Evolutionary conservation across 352 stramenopile genomes (phyloP).

Genomic region (Globisporangium rhizosaccharum): DNA sequence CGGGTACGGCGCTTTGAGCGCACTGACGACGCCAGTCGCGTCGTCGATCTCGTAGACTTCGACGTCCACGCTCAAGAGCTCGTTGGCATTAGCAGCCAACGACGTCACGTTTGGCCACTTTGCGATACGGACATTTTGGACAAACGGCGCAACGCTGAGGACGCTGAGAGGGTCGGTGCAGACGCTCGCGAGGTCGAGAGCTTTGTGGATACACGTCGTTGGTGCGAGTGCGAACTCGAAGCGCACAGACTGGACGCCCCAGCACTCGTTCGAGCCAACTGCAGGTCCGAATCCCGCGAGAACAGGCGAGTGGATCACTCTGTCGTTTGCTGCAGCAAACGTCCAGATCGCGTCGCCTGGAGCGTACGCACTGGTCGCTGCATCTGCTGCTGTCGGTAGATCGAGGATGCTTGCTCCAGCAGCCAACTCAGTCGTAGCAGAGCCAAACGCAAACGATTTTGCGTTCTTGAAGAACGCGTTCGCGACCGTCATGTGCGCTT

Average conservation of each 20-base stretch:
- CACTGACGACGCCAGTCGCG: not conserved
- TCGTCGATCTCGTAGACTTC: conserved; percentile 15
- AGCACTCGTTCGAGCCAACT: conserved; percentile 24
- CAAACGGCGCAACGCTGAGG: conserved; percentile 15
- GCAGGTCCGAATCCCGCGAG: conserved; percentile 17
- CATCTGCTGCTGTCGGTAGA: not conserved
- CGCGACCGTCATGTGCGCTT: conserved; percentile 26
- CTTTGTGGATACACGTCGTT: conserved; percentile 11
- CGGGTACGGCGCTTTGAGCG: conserved; percentile 13
- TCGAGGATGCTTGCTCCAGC: not conserved
- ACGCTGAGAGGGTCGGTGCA: conserved; percentile 10
- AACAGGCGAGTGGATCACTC: conserved; percentile 11
- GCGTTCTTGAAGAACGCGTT: conserved; percentile 37
- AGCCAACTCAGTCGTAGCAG: not conserved
- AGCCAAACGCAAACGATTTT: conserved; percentile 26
- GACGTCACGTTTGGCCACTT: conserved; percentile 18
- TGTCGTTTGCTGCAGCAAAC: conserved; percentile 13
- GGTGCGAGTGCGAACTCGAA: conserved; percentile 17
- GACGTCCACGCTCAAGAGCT: conserved; percentile 16
- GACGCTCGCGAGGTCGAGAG: conserved; percentile 4
- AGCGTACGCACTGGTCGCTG: conserved; percentile 10
- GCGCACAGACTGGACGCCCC: conserved; percentile 16
- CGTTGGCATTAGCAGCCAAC: not conserved
- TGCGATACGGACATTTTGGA: conserved; percentile 17
- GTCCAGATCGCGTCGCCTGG: conserved; percentile 30